phyloP scores from a whole-genome alignment of 371 early-diverging fungal species.

The Fennellomyces sp. region DNA sequence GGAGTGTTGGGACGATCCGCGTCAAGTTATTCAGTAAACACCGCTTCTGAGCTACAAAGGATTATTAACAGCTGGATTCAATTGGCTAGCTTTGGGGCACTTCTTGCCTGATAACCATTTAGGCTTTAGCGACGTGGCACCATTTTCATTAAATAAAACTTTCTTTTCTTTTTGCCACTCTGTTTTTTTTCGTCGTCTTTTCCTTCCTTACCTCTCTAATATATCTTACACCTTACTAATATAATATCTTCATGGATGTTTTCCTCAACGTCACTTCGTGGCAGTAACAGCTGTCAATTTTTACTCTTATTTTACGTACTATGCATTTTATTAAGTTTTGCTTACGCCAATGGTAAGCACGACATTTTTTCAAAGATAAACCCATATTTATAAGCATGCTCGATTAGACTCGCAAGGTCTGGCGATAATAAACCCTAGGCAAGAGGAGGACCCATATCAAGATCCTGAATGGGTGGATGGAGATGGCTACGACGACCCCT shows the following conservation, averaged over 20 bases:
- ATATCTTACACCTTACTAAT: not conserved
- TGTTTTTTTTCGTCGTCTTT: not conserved
- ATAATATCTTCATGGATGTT: not conserved
- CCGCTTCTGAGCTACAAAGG: not conserved
- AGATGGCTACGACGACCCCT: not conserved
- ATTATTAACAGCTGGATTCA: not conserved
- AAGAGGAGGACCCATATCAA: not conserved
- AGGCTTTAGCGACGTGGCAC: conserved; percentile 5
- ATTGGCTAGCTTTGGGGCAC: not conserved
- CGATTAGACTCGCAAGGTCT: not conserved
- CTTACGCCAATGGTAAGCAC: not conserved
- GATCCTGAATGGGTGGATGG: conserved; percentile 6
- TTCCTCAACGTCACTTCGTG: too few species aligned
- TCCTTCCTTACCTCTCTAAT: not conserved
- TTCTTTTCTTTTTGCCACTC: not conserved
- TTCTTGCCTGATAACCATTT: conserved; percentile 2
- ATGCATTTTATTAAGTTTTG: not conserved
- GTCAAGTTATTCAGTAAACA: too few species aligned
- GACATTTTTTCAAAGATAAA: too few species aligned
- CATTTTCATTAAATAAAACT: conserved; percentile 5
- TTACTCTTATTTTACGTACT: not conserved
- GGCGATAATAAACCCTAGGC: not conserved
- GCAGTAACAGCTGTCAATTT: not conserved
- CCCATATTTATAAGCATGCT: not conserved
- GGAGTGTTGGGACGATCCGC: too few species aligned